Conservation (phyloP, 768 basidiomycete genomes). For the Chalciporus piperatus region DNA sequence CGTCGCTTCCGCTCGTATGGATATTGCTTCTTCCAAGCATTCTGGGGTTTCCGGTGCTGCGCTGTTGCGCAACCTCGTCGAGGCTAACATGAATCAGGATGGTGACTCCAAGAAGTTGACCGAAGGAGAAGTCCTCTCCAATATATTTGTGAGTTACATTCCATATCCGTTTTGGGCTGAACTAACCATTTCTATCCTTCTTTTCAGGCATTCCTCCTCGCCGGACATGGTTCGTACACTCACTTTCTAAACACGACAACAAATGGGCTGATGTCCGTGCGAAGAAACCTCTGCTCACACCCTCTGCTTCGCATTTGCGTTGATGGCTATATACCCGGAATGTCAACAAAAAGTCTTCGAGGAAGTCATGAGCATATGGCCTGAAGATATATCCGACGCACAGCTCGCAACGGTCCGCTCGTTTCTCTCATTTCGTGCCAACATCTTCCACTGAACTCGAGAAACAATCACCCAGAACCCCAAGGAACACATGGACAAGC, state of each 20-base stretch:
- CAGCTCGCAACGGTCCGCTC: slow-evolving; percentile 29
- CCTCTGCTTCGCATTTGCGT: slow-evolving; percentile 39
- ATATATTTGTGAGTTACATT: slow-evolving; percentile 43
- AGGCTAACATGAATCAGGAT: slow-evolving; percentile 44
- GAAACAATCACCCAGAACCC: slow-evolving; percentile 31
- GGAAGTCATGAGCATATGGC: slow-evolving; percentile 40
- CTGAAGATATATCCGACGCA: slow-evolving; percentile 30
- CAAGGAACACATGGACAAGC: slow-evolving; percentile 35
- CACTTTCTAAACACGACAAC: background rate
- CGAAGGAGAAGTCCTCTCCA: slow-evolving; percentile 46
- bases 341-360: slow-evolving; percentile 45
- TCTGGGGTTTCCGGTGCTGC: slow-evolving; percentile 29
- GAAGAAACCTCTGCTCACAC: slow-evolving; percentile 49
- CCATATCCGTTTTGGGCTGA: background rate
- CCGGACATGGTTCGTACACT: slow-evolving; percentile 42
- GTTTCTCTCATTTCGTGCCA: background rate
- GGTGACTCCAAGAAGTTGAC: slow-evolving; percentile 32
- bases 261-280: slow-evolving; percentile 5
- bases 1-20: slow-evolving; percentile 36
- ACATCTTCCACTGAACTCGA: background rate
- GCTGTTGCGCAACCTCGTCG: slow-evolving; percentile 43
- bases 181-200: background rate
- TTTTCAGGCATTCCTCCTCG: slow-evolving; percentile 43
- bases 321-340: slow-evolving; percentile 51
- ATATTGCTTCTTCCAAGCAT: slow-evolving; percentile 30